A percentile compares a stretch with the other conserved stretches of the same genome.
Conservation (phyloP, 345 rosid genomes). For the Eucalyptus tenuipes region DNA sequence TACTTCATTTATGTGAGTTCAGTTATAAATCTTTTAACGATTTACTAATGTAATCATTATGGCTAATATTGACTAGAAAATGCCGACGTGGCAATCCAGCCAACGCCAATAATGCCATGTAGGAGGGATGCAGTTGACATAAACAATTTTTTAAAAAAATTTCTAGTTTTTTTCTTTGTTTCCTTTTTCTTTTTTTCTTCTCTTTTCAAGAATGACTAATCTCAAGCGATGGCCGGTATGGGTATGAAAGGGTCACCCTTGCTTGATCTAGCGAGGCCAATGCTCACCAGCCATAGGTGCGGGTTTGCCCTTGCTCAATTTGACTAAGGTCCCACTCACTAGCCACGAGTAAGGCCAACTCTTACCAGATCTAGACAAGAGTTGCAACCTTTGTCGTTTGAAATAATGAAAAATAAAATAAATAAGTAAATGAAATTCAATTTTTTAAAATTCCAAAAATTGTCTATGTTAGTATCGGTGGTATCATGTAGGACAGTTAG, state of each 20-base stretch:
- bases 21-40: not conserved
- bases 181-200: no score
- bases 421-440: no score
- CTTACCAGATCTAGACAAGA: accelerated
- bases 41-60: not conserved
- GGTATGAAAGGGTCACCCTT: not conserved
- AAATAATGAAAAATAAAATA: no score
- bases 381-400: no score
- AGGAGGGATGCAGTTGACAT: accelerated
- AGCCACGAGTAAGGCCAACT: accelerated
- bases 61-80: not conserved
- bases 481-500: accelerated
- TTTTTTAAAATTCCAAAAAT: no score
- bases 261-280: not conserved
- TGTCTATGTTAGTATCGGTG: accelerated
- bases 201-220: not conserved
- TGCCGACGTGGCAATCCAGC: accelerated
- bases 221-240: not conserved
- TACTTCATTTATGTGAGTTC: not conserved
- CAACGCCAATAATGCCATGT: accelerated
- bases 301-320: not conserved
- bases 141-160: not conserved
- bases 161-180: no score
- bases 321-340: not conserved
- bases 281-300: accelerated